Base-by-base conservation (phyloP, 352 stramenopile species). In the Phytophthora aleatoria region DNA sequence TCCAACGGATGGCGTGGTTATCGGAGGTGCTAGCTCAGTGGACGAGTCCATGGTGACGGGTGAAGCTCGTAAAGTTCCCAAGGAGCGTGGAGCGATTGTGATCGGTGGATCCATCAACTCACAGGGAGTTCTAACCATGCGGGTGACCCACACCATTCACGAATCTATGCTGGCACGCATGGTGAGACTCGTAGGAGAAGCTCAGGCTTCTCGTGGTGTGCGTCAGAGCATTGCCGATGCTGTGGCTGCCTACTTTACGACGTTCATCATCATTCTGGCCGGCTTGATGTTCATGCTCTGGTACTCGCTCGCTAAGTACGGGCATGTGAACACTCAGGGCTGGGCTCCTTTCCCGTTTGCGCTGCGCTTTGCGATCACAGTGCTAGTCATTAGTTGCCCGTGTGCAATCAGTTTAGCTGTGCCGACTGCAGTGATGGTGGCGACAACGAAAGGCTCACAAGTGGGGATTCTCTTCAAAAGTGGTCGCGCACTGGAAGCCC, bases 391-490 rank as follows among this genome's bases (percentile, higher is more conserved):
- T 63, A 91, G 81, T 54, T 91, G 83, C 30, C 85, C 85, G 3
- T 91, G 83, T 38, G 85, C 85, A 6, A 89, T 94, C 59, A 90
- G 84, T 45, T 72, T 94, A 8, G 83, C 83, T 1, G 79, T 91
- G 7, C 83, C 83, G 8, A 94, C 83, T 50, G 85, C 84, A 31
- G 84, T 92, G 15, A 86, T 94, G 79, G 85, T 95, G 6, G 79
- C 83, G 3, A 93, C 82, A 9, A 89, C 85, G 11, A 85, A 93
- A 57, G 87, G 87, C 5, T 89, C 87, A 8, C 83, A 91, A 42
- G 80, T 85, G 55, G 87, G 87, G 20, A 81, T 95, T 16, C 79
- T 95, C 7, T 92, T 94, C 58, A 95, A 95, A 27, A 80, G 87
- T 27, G 84, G 85, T 0, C 71, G 78, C 5, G 85, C 81, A 1